Percentiles rank a stretch among this genome's conserved stretches.
phyloP scores from a whole-genome alignment of 371 early-diverging fungal species.

The Circinella minor region DNA sequence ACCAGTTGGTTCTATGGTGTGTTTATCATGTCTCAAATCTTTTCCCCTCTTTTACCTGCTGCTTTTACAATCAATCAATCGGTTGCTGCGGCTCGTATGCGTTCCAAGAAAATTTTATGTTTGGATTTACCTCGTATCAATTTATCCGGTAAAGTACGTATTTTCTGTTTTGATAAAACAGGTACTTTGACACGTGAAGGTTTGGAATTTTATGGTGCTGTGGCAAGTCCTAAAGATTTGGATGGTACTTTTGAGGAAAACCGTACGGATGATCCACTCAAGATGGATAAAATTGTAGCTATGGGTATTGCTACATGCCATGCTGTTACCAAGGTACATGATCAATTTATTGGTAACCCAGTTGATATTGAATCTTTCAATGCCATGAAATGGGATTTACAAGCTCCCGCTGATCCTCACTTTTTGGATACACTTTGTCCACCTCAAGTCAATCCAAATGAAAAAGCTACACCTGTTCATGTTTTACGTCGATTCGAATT shows the following conservation, averaged over 20 bases:
- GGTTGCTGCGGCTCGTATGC: conserved; percentile 69
- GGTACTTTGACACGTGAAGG: conserved; percentile 79
- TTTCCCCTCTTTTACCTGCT: conserved; percentile 73
- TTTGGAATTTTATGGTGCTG: conserved; percentile 67
- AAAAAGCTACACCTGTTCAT: conserved; percentile 21
- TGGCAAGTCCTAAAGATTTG: background rate
- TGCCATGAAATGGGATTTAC: conserved; percentile 44
- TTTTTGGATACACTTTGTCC: conserved; percentile 36
- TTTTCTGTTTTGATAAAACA: conserved; percentile 93
- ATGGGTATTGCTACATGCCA: conserved; percentile 80
- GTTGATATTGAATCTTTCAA: conserved; percentile 88
- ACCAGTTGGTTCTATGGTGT: conserved; percentile 65
- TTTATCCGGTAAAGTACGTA: conserved; percentile 83
- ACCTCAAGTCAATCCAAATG: conserved; percentile 21
- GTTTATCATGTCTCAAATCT: conserved; percentile 69
- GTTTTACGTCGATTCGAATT: conserved; percentile 81
- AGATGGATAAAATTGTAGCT: conserved; percentile 26
- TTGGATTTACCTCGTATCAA: conserved; percentile 81
- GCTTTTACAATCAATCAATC: conserved; percentile 75
- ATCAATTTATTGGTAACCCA: conserved; percentile 81
- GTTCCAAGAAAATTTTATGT: conserved; percentile 64
- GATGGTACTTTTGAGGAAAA: background rate
- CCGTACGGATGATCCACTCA: conserved; percentile 3
- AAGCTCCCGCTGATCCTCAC: conserved; percentile 17
- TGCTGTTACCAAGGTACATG: conserved; percentile 68